phyloP scores from a whole-genome alignment of 192 early-diverging fungal genomes.

The Entomortierella lignicola region DNA sequence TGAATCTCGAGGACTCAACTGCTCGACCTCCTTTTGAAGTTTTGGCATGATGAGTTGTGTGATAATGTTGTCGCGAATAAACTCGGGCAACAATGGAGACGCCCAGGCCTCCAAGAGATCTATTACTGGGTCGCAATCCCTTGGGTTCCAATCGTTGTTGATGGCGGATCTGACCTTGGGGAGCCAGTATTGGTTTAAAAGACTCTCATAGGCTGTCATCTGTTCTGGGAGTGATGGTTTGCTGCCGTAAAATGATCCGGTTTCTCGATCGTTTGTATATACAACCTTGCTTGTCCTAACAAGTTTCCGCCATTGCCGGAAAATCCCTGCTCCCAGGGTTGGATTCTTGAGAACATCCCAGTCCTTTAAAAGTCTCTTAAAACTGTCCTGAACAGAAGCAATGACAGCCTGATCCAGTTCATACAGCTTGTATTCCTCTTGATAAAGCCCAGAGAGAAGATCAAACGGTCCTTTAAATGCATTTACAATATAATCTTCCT shows the following conservation, averaged over 20 bases:
- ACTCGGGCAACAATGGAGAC: constrained; percentile 72
- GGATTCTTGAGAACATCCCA: constrained; percentile 80
- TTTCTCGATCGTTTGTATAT: constrained; percentile 22
- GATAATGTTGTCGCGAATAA: constrained; percentile 79
- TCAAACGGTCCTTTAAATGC: constrained; percentile 65
- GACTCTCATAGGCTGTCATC: constrained; percentile 83
- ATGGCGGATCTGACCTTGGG: constrained; percentile 79
- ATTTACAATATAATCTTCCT: constrained; percentile 55
- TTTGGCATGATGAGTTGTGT: constrained; percentile 88
- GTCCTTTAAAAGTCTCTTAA: constrained; percentile 49
- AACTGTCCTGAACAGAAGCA: constrained; percentile 51
- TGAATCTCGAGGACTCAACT: constrained; percentile 71
- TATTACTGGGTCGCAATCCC: constrained; percentile 75
- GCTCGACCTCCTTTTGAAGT: constrained; percentile 67
- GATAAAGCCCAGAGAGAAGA: constrained; percentile 64
- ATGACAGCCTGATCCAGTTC: constrained; percentile 76
- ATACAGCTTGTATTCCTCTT: constrained; percentile 66
- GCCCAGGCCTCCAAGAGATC: constrained; percentile 78
- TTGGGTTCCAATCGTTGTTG: constrained; percentile 81
- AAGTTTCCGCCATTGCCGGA: constrained; percentile 70
- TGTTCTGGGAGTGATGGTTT: constrained; percentile 8
- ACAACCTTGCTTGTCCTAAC: constrained; percentile 56
- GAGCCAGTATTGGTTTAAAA: constrained; percentile 84
- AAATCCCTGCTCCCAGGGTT: constrained; percentile 57
- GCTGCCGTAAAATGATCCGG: constrained; percentile 15